Conservation (phyloP, 164 flowering plant genomes). For the Kingdonia uniflora region DNA sequence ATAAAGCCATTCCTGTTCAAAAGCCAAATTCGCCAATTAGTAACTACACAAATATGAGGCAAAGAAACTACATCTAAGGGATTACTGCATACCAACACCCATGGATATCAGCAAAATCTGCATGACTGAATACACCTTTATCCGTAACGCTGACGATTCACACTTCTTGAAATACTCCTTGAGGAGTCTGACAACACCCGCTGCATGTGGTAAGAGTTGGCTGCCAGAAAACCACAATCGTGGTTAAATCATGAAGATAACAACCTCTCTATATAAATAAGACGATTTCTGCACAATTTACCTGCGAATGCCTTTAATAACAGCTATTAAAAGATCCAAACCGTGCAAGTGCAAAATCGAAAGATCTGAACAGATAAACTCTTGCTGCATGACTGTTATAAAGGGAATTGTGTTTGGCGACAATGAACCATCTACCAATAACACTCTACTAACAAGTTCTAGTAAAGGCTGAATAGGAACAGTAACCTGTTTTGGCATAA, state of each 20-base stretch:
- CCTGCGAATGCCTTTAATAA: constrained; percentile 61
- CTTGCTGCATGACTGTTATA: constrained; percentile 58
- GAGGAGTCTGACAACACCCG: constrained; percentile 42
- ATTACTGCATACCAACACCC: constrained; percentile 59
- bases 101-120: constrained; percentile 48
- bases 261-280: too few relatives aligned
- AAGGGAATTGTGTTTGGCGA: constrained; percentile 28
- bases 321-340: constrained; percentile 57
- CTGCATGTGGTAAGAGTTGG: constrained; percentile 76
- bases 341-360: constrained; percentile 51
- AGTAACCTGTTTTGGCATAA: constrained; percentile 31
- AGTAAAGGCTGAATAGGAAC: constrained; percentile 55
- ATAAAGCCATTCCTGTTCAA: constrained; percentile 51
- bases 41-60: not conserved
- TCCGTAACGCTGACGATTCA: constrained; percentile 46
- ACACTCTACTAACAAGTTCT: constrained; percentile 60
- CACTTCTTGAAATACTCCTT: constrained; percentile 43
- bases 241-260: not conserved
- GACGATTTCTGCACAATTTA: constrained; percentile 11
- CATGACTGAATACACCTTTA: constrained; percentile 50
- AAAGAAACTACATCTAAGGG: not conserved
- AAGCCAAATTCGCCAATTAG: not conserved
- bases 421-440: constrained; percentile 70
- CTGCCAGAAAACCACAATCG: constrained; percentile 31
- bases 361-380: constrained; percentile 57